Evolutionary conservation across 371 early-diverging fungal genomes (phyloP), one percentile per base, ranked within the genome.

Genomic region (Choanephora cucurbitarum): DNA sequence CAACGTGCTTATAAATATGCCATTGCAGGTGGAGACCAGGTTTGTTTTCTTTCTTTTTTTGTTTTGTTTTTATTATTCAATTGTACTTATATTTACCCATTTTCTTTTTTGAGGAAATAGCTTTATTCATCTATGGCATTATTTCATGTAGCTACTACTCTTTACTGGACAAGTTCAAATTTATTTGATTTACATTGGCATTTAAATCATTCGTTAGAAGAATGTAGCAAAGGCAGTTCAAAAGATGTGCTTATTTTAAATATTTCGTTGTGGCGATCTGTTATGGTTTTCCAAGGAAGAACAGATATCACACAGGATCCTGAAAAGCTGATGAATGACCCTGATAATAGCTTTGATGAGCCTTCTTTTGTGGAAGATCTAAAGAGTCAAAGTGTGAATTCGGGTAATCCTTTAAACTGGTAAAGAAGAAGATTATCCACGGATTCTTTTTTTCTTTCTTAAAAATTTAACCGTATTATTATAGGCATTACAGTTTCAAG

Each of bases 211-310:
- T 58, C 62, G 8, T 64, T 75, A 48, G 69, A 75, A 44, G 72
- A 71, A 50, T 71, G 62, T 15, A 62, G 52, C 15, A 66, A 67
- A 49, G 67, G 64, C 3, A 57, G 41, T 19, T 61, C 67, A 18
- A 62, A 62, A 31, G 74, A 74, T 11, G 66, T 64, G 0, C 33
- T 58, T 22, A 62, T 68, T 54, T 31, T 67, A 33, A 66, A 70
- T 22, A 62, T 64, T 49, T 60, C 60, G 52, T 24, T 81, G 34
- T 65, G 61, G 55, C 50, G 62, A 22, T 73, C 68, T 13, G 60
- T 77, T 1, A 28, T 72, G 44, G 74, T 69, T 10, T 69, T 77
- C 18, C 75, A 77, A 45, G 78, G 78, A 8, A 77, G 70, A 23
- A 64, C 70, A 0, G 56, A 56, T 8, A 47, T 59, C 2, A 55